phyloP scores from a whole-genome alignment of 2,329 filamentous ascomycete species.

The Diaporthe ilicicola region DNA sequence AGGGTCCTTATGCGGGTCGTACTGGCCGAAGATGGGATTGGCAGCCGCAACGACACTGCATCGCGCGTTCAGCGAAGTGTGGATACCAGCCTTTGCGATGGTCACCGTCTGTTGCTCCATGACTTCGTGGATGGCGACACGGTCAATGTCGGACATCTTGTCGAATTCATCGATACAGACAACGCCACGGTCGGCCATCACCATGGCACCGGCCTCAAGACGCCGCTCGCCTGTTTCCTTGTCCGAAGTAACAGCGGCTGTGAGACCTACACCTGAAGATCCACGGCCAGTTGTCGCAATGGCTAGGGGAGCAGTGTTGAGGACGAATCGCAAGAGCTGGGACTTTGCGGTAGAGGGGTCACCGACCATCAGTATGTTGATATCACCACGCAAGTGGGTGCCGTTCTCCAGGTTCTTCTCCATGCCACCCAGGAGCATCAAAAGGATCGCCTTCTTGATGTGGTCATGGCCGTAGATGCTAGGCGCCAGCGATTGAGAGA shows the following conservation, averaged over 20 bases:
- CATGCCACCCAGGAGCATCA: conserved; percentile 94
- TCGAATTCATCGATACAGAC: conserved; percentile 99
- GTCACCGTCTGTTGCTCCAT: conserved; percentile 99
- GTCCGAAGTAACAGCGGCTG: conserved; percentile 93
- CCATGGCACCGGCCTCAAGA: conserved; percentile 97
- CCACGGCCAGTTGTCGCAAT: conserved; percentile 97
- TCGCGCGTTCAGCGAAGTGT: conserved; percentile 94
- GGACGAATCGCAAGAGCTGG: conserved; percentile 94
- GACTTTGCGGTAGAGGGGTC: conserved; percentile 99
- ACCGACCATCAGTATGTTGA: conserved; percentile 99
- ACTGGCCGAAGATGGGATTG: conserved; percentile 98
- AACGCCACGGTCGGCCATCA: conserved; percentile 94
- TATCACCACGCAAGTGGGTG: conserved; percentile 96
- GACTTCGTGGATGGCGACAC: conserved; percentile 99
- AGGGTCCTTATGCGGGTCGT: conserved; percentile 97
- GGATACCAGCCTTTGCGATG: conserved; percentile 97
- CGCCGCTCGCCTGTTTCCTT: conserved; percentile 97
- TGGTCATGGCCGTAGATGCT: conserved; percentile 98
- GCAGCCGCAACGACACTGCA: conserved; percentile 97
- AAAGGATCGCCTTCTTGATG: conserved; percentile 95
- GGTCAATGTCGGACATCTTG: conserved; percentile 99
- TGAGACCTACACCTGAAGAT: conserved; percentile 97
- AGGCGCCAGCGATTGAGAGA: conserved; percentile 93
- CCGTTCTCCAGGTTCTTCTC: conserved; percentile 99
- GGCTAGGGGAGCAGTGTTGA: conserved; percentile 94